Evolutionary conservation across 768 basidiomycete genomes (phyloP).

Genomic region (Lactarius psammicola): DNA sequence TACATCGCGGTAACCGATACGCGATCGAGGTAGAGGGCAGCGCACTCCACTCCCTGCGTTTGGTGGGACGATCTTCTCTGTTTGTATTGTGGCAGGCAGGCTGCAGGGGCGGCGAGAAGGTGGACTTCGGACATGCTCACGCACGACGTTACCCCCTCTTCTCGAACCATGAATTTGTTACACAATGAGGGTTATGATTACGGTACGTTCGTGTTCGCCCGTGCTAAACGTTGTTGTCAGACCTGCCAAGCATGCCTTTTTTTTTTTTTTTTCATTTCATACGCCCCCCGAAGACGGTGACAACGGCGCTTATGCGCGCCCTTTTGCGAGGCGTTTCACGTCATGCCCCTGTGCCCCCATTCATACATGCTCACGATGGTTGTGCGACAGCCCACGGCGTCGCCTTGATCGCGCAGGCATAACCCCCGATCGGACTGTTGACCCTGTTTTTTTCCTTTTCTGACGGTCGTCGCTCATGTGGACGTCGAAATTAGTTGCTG

Average conservation of each 20-base stretch:
- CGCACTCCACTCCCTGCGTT: no score
- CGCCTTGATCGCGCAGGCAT: slow-evolving; percentile 62
- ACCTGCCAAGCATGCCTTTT: slow-evolving; percentile 30
- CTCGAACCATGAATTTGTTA: slow-evolving; percentile 91
- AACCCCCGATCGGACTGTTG: slow-evolving; percentile 85
- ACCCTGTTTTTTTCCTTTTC: slow-evolving; percentile 86
- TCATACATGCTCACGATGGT: slow-evolving; percentile 74
- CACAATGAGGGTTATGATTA: slow-evolving; percentile 92
- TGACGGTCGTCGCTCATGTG: slow-evolving; percentile 78
- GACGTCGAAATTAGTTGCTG: slow-evolving; percentile 84
- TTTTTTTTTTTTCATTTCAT: background rate
- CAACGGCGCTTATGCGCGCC: slow-evolving; percentile 87
- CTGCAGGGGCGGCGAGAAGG: slow-evolving; percentile 83
- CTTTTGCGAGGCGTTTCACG: slow-evolving; percentile 92
- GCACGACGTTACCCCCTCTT: slow-evolving; percentile 74
- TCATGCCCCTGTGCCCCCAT: slow-evolving; percentile 61
- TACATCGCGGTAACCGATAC: no score
- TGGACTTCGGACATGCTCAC: slow-evolving; percentile 94
- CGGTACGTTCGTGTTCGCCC: slow-evolving; percentile 57
- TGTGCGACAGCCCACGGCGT: slow-evolving; percentile 89
- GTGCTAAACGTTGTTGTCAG: background rate
- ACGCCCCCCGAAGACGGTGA: background rate
- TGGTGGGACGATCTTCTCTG: slow-evolving; percentile 84
- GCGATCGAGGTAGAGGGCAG: no score
- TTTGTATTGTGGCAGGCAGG: no score